A percentile compares a stretch with the other conserved stretches of the same genome.
Conservation (phyloP, 345 rosid species). For the Lagerstroemia speciosa region DNA sequence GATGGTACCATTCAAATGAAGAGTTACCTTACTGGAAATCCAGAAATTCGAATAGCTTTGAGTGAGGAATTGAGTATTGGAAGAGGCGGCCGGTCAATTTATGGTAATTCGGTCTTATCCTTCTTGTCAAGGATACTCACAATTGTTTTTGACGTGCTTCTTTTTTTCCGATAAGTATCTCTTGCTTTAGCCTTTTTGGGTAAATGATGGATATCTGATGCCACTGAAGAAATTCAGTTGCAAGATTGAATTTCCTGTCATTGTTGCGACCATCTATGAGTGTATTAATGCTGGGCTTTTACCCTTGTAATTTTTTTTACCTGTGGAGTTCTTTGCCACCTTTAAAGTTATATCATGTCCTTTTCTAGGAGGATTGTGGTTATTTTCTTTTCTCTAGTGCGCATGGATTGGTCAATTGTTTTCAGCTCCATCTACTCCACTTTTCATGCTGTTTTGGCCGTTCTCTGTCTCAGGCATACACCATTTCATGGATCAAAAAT, state of each 20-base stretch:
- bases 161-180: no score
- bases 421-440: neutral
- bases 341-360: neutral
- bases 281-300: neutral
- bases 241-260: neutral
- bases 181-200: neutral
- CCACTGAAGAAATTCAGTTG: neutral
- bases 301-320: neutral
- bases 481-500: no score
- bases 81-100: conserved; percentile 63
- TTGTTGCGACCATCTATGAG: neutral
- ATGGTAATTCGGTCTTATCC: conserved; percentile 42
- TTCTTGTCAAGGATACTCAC: neutral
- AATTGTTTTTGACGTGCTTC: neutral
- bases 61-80: conserved; percentile 86
- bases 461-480: neutral
- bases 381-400: neutral
- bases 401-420: neutral
- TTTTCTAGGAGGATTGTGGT: no score
- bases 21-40: conserved; percentile 93
- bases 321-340: neutral
- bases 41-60: conserved; percentile 92
- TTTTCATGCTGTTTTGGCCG: neutral
- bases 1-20: conserved; percentile 99
- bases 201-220: neutral